Evolutionary conservation across 2,329 filamentous ascomycete species (phyloP).

Genomic region (Neopestalotiopsis sp.): DNA sequence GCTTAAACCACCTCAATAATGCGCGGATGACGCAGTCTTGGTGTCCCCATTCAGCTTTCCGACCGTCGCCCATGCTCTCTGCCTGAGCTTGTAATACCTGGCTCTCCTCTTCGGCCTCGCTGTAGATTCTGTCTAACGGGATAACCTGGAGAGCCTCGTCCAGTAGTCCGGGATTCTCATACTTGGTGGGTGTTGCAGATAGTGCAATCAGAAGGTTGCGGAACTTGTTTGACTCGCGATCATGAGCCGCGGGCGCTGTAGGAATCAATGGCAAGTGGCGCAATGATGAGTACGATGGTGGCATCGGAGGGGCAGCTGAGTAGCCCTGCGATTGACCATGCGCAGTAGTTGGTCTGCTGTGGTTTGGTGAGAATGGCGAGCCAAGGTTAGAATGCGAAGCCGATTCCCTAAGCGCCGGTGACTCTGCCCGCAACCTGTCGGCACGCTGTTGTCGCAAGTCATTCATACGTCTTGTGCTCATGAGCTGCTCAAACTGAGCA

Average conservation of each 20-base stretch:
- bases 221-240: slow-evolving; percentile 74
- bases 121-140: slow-evolving; percentile 88
- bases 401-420: slow-evolving; percentile 58
- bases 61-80: slow-evolving; percentile 80
- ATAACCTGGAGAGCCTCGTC: slow-evolving; percentile 90
- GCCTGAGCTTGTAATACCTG: slow-evolving; percentile 75
- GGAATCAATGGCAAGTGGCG: slow-evolving; percentile 65
- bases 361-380: slow-evolving; percentile 42
- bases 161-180: slow-evolving; percentile 92
- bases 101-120: slow-evolving; percentile 90
- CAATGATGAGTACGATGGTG: slow-evolving; percentile 53
- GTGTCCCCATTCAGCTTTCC: slow-evolving; percentile 90
- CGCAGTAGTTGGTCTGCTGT: slow-evolving; percentile 52
- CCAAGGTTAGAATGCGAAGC: slow-evolving; percentile 55
- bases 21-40: slow-evolving; percentile 73
- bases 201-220: slow-evolving; percentile 83
- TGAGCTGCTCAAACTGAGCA: slow-evolving; percentile 82
- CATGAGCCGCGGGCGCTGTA: slow-evolving; percentile 69
- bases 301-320: slow-evolving; percentile 38
- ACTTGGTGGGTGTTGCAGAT: slow-evolving; percentile 87
- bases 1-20: slow-evolving; percentile 84
- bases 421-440: slow-evolving; percentile 62
- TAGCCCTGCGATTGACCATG: slow-evolving; percentile 46
- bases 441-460: slow-evolving; percentile 71
- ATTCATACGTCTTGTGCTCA: slow-evolving; percentile 87